phyloP scores from a whole-genome alignment of 768 basidiomycete genomes.

The Phylloporus sp. region DNA sequence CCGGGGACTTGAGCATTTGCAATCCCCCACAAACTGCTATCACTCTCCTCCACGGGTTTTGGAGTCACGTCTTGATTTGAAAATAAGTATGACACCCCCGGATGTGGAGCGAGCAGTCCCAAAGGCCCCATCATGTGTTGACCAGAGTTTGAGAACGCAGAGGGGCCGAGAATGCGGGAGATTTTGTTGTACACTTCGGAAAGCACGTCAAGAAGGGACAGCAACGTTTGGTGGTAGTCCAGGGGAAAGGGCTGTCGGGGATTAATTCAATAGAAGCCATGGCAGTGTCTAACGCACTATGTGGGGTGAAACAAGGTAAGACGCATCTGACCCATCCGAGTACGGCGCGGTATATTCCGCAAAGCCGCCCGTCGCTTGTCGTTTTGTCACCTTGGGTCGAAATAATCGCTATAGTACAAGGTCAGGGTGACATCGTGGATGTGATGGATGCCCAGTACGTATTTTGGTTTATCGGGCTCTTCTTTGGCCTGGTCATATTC shows the following conservation, averaged over 20 bases:
- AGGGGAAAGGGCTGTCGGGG: constrained; percentile 70
- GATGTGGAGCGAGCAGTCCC: constrained; percentile 70
- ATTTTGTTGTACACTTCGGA: constrained; percentile 90
- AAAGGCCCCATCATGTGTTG: constrained; percentile 75
- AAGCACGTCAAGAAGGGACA: constrained; percentile 84
- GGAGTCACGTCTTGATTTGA: constrained; percentile 33
- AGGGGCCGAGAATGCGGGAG: constrained; percentile 74
- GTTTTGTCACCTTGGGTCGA: constrained; percentile 52
- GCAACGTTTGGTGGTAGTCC: constrained; percentile 85
- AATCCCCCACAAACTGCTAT: constrained; percentile 68
- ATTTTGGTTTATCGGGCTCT: constrained; percentile 54
- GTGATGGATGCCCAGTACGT: constrained; percentile 38
- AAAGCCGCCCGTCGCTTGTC: constrained; percentile 45
- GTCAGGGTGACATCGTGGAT: constrained; percentile 7
- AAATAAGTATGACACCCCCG: constrained; percentile 79
- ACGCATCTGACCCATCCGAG: constrained; percentile 54
- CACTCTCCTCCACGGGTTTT: constrained; percentile 37
- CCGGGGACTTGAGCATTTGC: constrained; percentile 43
- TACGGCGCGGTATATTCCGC: constrained; percentile 60
- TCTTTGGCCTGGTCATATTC: constrained; percentile 74
- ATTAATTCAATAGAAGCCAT: constrained; percentile 3
- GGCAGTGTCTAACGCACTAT: constrained; percentile 46
- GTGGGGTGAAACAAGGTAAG: constrained; percentile 69
- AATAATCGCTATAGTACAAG: constrained; percentile 46
- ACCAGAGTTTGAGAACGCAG: constrained; percentile 63